These are phyloP conservation scores for Emericellopsis cladophorae DNA, from an alignment of 2,329 filamentous ascomycete species.

Conservation along the genomic window DNA sequence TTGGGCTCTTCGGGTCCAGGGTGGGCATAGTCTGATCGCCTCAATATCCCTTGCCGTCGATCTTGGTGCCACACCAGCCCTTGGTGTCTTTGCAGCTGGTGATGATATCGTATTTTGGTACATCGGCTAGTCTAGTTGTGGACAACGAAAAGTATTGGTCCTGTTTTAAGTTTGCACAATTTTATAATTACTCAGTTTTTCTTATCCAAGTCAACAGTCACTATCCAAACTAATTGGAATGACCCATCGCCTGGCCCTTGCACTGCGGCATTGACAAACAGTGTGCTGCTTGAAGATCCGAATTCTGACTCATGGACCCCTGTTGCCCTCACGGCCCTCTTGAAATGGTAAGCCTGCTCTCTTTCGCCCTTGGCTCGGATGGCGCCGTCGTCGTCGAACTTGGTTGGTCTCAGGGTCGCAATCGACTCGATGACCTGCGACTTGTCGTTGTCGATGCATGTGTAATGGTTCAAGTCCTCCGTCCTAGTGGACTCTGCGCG, in stretches of 20 bases:
- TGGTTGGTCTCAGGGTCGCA: background rate
- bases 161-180: too few relatives aligned
- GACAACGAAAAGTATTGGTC: too few relatives aligned
- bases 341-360: slow-evolving; percentile 3
- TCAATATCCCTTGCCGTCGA: too few relatives aligned
- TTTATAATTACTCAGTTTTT: too few relatives aligned
- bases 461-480: slow-evolving; percentile 26
- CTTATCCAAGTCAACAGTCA: too few relatives aligned
- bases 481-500: slow-evolving; percentile 1
- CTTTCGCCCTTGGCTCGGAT: slow-evolving; percentile 8
- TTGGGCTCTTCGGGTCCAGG: too few relatives aligned
- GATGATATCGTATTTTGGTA: too few relatives aligned
- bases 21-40: too few relatives aligned
- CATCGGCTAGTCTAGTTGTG: too few relatives aligned
- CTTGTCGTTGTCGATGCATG: slow-evolving; percentile 30
- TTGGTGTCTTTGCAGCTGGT: too few relatives aligned
- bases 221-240: too few relatives aligned
- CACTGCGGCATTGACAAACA: slow-evolving; percentile 44
- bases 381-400: background rate
- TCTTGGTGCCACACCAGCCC: too few relatives aligned
- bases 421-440: slow-evolving; percentile 24
- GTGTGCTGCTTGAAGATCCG: slow-evolving; percentile 26
- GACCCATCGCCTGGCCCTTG: slow-evolving; percentile 30
- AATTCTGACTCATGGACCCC: slow-evolving; percentile 11
- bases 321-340: slow-evolving; percentile 19